These are phyloP conservation scores for Umbilicus rupestris DNA, from an alignment of 164 flowering plant species.

Conservation along the genomic window DNA sequence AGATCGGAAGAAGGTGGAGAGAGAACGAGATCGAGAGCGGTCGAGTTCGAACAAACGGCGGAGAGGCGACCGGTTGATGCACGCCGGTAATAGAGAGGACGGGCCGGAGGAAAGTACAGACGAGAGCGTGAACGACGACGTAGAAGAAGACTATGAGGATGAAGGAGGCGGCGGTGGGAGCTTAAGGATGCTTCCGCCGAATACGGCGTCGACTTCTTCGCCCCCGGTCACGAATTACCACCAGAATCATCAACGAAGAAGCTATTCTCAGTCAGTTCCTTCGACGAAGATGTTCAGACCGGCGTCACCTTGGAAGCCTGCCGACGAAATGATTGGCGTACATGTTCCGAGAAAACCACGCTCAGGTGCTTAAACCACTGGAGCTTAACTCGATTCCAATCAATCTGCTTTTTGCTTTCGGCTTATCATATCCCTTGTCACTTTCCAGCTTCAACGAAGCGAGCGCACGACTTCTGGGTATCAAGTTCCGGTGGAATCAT, in stretches of 20 bases:
- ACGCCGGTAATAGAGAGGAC: slow-evolving; percentile 45
- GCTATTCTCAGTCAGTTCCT: slow-evolving; percentile 44
- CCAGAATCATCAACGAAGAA: slow-evolving; percentile 24
- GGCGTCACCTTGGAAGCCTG: slow-evolving; percentile 38
- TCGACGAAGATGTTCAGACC: slow-evolving; percentile 40
- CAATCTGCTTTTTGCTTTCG: background rate
- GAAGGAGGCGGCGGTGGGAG: slow-evolving; percentile 19
- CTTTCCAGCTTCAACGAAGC: slow-evolving; percentile 61
- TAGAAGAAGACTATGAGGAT: slow-evolving; percentile 73
- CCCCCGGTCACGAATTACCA: slow-evolving; percentile 12
- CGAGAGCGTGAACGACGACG: slow-evolving; percentile 69
- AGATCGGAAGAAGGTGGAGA: slow-evolving; percentile 39
- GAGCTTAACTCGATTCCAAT: background rate
- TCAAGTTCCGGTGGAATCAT: slow-evolving; percentile 18
- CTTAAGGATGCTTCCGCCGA: slow-evolving; percentile 37
- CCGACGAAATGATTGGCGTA: slow-evolving; percentile 87
- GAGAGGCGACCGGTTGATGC: slow-evolving; percentile 34
- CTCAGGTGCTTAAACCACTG: slow-evolving; percentile 32
- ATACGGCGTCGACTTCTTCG: slow-evolving; percentile 13
- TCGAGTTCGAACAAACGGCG: slow-evolving; percentile 56
- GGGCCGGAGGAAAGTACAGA: slow-evolving; percentile 52
- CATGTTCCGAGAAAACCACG: slow-evolving; percentile 96
- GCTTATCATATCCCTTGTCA: slow-evolving; percentile 6
- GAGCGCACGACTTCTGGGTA: slow-evolving; percentile 74
- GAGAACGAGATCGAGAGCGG: slow-evolving; percentile 54